Conservation (phyloP, 163 green algal species). For the Chlamydomonas reinhardtii region DNA sequence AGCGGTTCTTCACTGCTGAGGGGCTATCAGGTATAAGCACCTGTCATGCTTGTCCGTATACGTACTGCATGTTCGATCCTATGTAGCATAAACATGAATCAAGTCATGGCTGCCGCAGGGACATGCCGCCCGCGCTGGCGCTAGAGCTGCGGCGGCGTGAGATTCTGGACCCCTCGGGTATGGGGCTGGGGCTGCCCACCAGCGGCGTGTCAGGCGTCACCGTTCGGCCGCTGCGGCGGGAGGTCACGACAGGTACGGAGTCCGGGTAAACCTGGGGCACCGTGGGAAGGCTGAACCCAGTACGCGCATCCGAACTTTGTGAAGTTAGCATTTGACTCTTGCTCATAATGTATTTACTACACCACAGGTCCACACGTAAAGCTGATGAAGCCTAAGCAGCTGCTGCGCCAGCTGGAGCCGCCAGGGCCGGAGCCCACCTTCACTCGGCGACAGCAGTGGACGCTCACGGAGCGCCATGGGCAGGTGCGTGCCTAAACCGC, state of each 20-base stretch:
- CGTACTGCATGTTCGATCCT: no score
- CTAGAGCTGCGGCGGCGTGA: conserved; percentile 25
- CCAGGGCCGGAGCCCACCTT: background rate
- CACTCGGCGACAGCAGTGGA: background rate
- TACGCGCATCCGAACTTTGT: no score
- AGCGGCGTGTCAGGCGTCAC: conserved; percentile 21
- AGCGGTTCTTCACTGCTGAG: no score
- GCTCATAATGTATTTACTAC: no score
- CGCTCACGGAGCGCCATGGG: no score
- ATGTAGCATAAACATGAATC: no score
- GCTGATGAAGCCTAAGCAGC: conserved; percentile 41
- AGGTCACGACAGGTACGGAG: conserved; percentile 21
- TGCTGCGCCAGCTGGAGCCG: conserved; percentile 31
- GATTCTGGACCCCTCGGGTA: conserved; percentile 2
- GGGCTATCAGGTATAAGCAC: no score
- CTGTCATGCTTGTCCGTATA: no score
- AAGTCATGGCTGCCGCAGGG: background rate
- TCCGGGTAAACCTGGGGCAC: background rate
- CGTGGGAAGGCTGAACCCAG: no score
- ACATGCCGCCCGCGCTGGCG: conserved; percentile 21
- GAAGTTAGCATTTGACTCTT: no score
- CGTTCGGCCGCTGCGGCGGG: conserved; percentile 3
- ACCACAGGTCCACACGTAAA: conserved; percentile 36
- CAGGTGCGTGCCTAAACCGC: no score
- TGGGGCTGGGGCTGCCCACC: background rate